Conservation (phyloP, 1,139 yeast genomes). For the Suhomyces ambrosiae region DNA sequence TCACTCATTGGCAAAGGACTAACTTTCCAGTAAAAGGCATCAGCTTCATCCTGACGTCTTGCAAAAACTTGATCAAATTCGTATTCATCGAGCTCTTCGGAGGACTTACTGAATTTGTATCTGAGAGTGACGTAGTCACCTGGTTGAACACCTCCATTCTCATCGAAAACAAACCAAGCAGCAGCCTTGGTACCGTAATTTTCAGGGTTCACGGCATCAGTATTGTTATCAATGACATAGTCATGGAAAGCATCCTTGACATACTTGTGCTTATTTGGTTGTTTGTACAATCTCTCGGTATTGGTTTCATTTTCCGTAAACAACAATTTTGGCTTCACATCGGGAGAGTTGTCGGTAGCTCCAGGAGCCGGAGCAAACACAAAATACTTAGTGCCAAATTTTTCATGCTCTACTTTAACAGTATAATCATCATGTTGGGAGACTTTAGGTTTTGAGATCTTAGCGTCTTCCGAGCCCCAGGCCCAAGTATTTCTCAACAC, state of each 20-base stretch:
- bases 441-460: constrained; percentile 54
- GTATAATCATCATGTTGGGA: constrained; percentile 46
- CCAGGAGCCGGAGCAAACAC: constrained; percentile 93
- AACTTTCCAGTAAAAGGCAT: constrained; percentile 88
- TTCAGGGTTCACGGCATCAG: constrained; percentile 68
- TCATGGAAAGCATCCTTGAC: constrained; percentile 95
- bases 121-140: constrained; percentile 89
- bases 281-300: constrained; percentile 63
- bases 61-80: constrained; percentile 74
- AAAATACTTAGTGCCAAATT: constrained; percentile 70
- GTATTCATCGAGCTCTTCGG: constrained; percentile 70
- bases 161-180: constrained; percentile 81
- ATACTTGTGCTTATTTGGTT: constrained; percentile 57
- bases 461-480: constrained; percentile 70
- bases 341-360: constrained; percentile 54
- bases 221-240: constrained; percentile 62
- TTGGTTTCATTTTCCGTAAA: constrained; percentile 94
- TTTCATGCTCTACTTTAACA: constrained; percentile 66
- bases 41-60: constrained; percentile 85
- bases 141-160: constrained; percentile 76
- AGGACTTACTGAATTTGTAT: constrained; percentile 61
- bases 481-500: constrained; percentile 92
- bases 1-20: constrained; percentile 86
- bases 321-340: constrained; percentile 72
- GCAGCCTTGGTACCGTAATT: constrained; percentile 72